Percentiles rank a stretch among this genome's conserved stretches.
These are phyloP conservation scores for Zizania palustris DNA, from an alignment of 202 grass and related monocot species.

Conservation along the genomic window DNA sequence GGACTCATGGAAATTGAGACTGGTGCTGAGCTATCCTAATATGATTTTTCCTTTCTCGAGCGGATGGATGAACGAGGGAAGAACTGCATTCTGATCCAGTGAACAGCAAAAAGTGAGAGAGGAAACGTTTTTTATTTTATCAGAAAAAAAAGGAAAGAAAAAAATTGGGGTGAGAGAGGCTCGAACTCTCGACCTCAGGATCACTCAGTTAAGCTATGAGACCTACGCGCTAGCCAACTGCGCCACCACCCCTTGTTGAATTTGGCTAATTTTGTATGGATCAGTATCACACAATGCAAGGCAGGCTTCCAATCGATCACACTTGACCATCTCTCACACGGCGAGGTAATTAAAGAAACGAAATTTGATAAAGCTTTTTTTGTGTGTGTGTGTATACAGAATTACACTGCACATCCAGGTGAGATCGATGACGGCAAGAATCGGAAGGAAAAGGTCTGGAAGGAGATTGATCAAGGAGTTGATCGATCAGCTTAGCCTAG, in stretches of 20 bases:
- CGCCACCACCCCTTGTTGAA: conserved; percentile 48
- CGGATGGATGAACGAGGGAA: background rate
- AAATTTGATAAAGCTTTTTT: background rate
- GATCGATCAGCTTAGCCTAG: conserved; percentile 29
- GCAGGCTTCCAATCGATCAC: too few species aligned
- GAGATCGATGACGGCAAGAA: background rate
- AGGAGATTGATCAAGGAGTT: background rate
- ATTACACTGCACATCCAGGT: background rate
- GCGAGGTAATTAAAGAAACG: background rate
- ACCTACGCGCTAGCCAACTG: conserved; percentile 81
- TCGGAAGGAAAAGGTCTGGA: background rate
- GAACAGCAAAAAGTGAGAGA: too few species aligned
- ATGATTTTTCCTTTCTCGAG: background rate
- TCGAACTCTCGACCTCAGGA: conserved; percentile 80
- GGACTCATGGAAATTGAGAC: too few species aligned
- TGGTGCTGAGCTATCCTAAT: background rate
- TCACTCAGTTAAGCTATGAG: conserved; percentile 55
- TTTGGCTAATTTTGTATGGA: too few species aligned
- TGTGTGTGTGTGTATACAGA: background rate
- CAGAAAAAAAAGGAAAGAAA: background rate
- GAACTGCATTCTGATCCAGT: background rate
- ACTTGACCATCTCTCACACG: background rate
- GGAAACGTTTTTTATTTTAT: too few species aligned
- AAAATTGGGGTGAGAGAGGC: conserved; percentile 49
- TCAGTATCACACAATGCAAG: too few species aligned